Percentiles rank a stretch among this genome's conserved stretches.
These are phyloP conservation scores for Staphylotrichum longicolle DNA, from an alignment of 495 filamentous ascomycete genomes.

Conservation along the genomic window DNA sequence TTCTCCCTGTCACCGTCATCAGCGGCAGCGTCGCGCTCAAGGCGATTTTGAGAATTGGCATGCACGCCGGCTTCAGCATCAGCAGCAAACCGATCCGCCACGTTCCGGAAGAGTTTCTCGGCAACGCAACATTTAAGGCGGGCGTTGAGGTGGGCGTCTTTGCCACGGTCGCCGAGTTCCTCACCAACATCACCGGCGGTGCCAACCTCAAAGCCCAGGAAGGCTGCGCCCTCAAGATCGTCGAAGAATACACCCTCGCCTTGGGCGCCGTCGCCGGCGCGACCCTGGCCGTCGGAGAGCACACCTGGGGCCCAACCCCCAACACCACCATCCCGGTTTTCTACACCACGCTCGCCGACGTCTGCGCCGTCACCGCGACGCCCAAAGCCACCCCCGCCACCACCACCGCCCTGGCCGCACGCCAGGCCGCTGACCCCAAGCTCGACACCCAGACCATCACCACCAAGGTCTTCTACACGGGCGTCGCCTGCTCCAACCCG, in stretches of 20 bases:
- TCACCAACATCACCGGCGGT: constrained; percentile 46
- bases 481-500: constrained; percentile 37
- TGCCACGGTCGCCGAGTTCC: constrained; percentile 53
- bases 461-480: constrained; percentile 39
- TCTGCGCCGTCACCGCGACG: constrained; percentile 40
- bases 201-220: constrained; percentile 9
- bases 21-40: constrained; percentile 42
- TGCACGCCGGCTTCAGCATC: constrained; percentile 46
- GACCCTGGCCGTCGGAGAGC: constrained; percentile 39
- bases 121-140: constrained; percentile 23
- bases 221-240: constrained; percentile 44
- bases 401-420: constrained; percentile 24
- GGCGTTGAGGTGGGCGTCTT: constrained; percentile 50
- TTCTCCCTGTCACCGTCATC: constrained; percentile 52
- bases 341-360: constrained; percentile 50
- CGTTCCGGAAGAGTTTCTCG: neutral
- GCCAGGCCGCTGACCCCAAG: constrained; percentile 15
- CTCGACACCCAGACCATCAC: constrained; percentile 39
- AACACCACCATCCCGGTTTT: constrained; percentile 50
- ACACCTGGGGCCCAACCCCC: constrained; percentile 52
- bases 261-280: constrained; percentile 54
- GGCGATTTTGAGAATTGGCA: constrained; percentile 46
- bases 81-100: constrained; percentile 11
- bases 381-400: constrained; percentile 25
- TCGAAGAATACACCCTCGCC: constrained; percentile 49